These are phyloP conservation scores for Trichophyton simii DNA, from an alignment of 2,329 filamentous ascomycete genomes.

Conservation along the genomic window DNA sequence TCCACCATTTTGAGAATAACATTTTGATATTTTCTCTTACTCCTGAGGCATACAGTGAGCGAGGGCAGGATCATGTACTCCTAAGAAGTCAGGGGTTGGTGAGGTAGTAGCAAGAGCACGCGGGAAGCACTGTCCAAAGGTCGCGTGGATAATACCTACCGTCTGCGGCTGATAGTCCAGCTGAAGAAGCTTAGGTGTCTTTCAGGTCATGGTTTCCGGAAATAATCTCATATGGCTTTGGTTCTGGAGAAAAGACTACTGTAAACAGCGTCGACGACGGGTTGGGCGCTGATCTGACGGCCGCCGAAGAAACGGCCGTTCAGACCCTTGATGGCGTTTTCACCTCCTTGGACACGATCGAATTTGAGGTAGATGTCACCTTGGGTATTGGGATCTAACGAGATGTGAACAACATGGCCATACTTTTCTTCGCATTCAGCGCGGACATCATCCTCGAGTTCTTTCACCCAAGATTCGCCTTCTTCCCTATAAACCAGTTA, in stretches of 20 bases:
- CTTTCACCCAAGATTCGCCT: conserved; percentile 79
- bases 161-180: neutral
- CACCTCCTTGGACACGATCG: conserved; percentile 83
- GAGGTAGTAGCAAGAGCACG: neutral
- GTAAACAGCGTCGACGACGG: conserved; percentile 97
- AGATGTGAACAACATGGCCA: conserved; percentile 93
- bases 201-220: neutral
- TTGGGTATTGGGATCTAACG: conserved; percentile 81
- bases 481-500: conserved; percentile 53
- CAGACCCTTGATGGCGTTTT: conserved; percentile 94
- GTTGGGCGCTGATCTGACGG: conserved; percentile 81
- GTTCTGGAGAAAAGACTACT: conserved; percentile 87
- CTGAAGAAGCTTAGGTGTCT: neutral
- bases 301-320: conserved; percentile 95
- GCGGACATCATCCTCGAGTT: conserved; percentile 86
- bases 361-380: conserved; percentile 99
- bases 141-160: neutral
- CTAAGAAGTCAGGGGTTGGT: neutral
- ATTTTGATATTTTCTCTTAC: neutral
- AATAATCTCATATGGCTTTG: conserved; percentile 56
- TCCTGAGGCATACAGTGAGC: neutral
- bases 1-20: neutral
- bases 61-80: neutral
- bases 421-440: conserved; percentile 90
- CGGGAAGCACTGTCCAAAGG: neutral